Conservation (phyloP, 208 protist genomes). For the Wallacemonas sp. region DNA sequence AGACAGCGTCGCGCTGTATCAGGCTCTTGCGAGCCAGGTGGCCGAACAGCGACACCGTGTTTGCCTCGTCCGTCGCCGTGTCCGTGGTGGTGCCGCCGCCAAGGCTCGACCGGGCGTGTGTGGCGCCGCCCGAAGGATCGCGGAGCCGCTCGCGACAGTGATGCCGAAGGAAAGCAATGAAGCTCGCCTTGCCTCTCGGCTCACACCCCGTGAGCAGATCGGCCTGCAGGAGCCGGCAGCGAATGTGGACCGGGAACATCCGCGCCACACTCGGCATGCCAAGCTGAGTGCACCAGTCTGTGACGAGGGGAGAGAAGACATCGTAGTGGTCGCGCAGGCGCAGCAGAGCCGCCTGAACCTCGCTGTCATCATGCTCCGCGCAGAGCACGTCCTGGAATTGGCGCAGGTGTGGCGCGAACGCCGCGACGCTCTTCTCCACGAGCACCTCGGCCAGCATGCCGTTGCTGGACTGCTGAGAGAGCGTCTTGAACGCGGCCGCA, state of each 20-base stretch:
- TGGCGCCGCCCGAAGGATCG: no score
- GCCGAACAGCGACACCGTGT: slow-evolving; percentile 12
- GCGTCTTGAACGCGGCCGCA: slow-evolving; percentile 26
- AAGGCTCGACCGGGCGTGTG: no score
- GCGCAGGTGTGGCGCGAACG: slow-evolving; percentile 28
- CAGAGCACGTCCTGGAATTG: slow-evolving; percentile 22
- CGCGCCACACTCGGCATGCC: slow-evolving; percentile 26
- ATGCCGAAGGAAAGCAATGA: slow-evolving; percentile 53
- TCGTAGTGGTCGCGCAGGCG: slow-evolving; percentile 4
- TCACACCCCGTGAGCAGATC: slow-evolving; percentile 66
- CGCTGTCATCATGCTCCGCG: background rate
- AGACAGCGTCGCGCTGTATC: slow-evolving; percentile 55
- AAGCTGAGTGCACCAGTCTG: slow-evolving; percentile 54
- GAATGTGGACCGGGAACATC: slow-evolving; percentile 50
- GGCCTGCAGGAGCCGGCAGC: slow-evolving; percentile 60
- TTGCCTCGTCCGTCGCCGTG: background rate
- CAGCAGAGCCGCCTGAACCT: background rate
- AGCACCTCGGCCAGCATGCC: slow-evolving; percentile 27
- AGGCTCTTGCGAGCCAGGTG: slow-evolving; percentile 11
- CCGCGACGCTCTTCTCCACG: slow-evolving; percentile 17
- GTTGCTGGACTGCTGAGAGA: slow-evolving; percentile 20
- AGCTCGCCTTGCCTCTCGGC: slow-evolving; percentile 41
- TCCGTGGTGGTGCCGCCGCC: background rate
- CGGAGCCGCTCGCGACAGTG: slow-evolving; percentile 35
- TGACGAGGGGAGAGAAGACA: slow-evolving; percentile 26